Base-by-base conservation (phyloP, 352 stramenopile species). In the Phytophthora parvispora region DNA sequence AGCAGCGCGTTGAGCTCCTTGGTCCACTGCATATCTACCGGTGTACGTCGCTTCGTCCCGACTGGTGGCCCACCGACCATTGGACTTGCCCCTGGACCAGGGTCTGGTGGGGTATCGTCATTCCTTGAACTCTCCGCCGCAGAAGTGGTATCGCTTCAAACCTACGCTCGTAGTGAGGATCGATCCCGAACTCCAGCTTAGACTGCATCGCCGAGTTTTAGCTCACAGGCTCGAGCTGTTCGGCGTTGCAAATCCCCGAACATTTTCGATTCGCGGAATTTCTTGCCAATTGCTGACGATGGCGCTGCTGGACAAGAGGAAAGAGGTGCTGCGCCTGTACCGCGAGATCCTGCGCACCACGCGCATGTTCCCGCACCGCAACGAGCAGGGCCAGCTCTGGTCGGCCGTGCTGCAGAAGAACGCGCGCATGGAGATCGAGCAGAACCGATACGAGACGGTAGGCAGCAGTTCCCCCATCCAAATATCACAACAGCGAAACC, bases 311-410 rank as follows among this genome's bases (percentile, higher is more conserved):
- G 72, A 92, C 67, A 92, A 90, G 67, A 78, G 84, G 48, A 84
- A 83, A 40, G 88, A 95, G 50, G 86, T 92, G 74, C 72, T 96
- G 71, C 85, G 86, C 16, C 72, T 96, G 62, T 96, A 96, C 75
- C 84, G 84, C 29, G 80, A 91, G 78, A 90, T 96, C 58, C 74
- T 96, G 72, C 85, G 83, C 62, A 91, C 83, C 29, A 72, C 88
- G 71, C 83, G 84, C 45, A 74, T 84, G 60, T 96, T 96, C 75
- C 69, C 86, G 62, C 92, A 90, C 78, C 65, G 59, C 8, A 94
- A 93, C 49, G 88, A 96, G 38, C 74, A 92, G 55, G 88, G 86
- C 1, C 67, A 93, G 59, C 63, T 74, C 24, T 96, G 88, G 88
- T 82, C 83, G 6, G 70, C 63, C n/a, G 71, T 94, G 22, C 64